Evolutionary conservation across 2,329 filamentous ascomycete species (phyloP).

Genomic region (Fusarium nodosum): DNA sequence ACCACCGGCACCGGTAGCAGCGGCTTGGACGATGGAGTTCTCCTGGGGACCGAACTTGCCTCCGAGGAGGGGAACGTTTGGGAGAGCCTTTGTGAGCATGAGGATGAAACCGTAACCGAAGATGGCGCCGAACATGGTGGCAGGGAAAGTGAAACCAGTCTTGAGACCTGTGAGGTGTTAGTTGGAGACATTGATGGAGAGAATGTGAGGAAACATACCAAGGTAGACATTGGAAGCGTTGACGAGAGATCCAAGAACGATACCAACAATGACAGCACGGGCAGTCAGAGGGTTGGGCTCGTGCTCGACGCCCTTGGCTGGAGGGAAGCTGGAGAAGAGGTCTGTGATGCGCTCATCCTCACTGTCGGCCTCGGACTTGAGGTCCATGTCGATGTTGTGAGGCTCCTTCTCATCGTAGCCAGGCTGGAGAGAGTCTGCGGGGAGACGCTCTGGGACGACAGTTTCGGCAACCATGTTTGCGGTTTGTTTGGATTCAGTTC

Average conservation of each 20-base stretch:
- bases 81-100: conserved; percentile 63
- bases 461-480: conserved; percentile 42
- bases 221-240: conserved; percentile 74
- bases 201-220: conserved; percentile 53
- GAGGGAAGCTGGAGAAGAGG: conserved; percentile 59
- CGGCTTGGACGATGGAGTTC: conserved; percentile 72
- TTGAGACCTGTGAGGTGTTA: conserved; percentile 58
- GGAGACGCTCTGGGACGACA: conserved; percentile 33
- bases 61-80: conserved; percentile 65
- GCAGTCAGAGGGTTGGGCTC: conserved; percentile 66
- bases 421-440: conserved; percentile 35
- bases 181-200: not conserved
- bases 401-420: conserved; percentile 47
- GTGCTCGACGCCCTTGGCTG: conserved; percentile 57
- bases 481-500: not conserved
- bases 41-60: conserved; percentile 71
- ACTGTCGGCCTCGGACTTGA: conserved; percentile 48
- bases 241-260: conserved; percentile 69
- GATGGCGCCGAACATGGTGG: conserved; percentile 67
- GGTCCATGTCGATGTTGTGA: conserved; percentile 42
- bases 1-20: conserved; percentile 71
- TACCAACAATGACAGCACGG: conserved; percentile 68
- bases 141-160: conserved; percentile 65
- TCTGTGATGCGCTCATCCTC: conserved; percentile 53
- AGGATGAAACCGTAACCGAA: conserved; percentile 72